phyloP scores from a whole-genome alignment of 768 basidiomycete species.

The Amanita phalloides region DNA sequence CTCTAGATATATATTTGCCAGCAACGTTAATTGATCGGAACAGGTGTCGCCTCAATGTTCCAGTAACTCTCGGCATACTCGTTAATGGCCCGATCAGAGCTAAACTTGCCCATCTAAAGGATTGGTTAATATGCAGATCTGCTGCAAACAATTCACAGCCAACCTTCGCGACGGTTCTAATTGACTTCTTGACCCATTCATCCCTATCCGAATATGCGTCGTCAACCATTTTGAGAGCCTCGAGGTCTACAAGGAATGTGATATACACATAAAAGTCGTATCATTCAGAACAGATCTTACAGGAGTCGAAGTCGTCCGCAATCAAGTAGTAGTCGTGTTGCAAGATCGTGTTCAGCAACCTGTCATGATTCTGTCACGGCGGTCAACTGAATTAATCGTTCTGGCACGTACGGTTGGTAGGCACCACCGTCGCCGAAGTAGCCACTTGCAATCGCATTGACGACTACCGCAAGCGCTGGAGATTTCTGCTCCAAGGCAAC shows the following conservation, averaged over 20 bases:
- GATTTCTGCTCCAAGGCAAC: conserved; percentile 75
- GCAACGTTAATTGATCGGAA: conserved; percentile 6
- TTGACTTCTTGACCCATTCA: conserved; percentile 90
- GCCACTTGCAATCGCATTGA: conserved; percentile 68
- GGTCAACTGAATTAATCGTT: conserved; percentile 14
- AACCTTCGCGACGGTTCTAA: conserved; percentile 71
- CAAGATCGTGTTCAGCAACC: conserved; percentile 65
- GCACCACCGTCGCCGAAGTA: conserved; percentile 68
- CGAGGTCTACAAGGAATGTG: conserved; percentile 44
- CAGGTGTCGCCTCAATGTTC: conserved; percentile 50
- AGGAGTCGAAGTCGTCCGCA: conserved; percentile 92
- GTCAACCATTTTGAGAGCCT: conserved; percentile 80
- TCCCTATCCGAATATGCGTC: conserved; percentile 74
- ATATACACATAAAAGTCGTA: not conserved
- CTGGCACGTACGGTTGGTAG: conserved; percentile 71
- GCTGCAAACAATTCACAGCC: not conserved
- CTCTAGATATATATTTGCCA: too few relatives aligned
- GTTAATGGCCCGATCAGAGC: conserved; percentile 85
- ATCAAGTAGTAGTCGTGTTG: conserved; percentile 73
- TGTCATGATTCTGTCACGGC: conserved; percentile 15
- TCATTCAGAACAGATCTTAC: conserved; percentile 26
- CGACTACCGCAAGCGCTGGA: conserved; percentile 67
- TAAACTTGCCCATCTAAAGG: conserved; percentile 88
- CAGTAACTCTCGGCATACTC: conserved; percentile 88
- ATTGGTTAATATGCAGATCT: not conserved